Conservation (phyloP, 2,329 filamentous ascomycete genomes). For the Dryadomyces quercivorus region DNA sequence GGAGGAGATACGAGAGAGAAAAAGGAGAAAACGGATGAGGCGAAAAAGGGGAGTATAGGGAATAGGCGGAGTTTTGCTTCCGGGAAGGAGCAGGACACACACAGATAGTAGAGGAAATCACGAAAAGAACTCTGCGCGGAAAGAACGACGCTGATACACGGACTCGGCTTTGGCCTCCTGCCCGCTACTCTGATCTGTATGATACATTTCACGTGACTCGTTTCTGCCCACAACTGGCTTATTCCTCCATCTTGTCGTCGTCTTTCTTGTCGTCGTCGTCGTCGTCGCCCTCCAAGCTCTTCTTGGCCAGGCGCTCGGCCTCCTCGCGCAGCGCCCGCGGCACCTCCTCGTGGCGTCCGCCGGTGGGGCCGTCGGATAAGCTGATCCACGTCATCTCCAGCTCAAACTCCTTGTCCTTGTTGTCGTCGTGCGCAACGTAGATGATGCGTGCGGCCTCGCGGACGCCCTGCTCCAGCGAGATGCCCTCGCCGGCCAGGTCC, state of each 20-base stretch:
- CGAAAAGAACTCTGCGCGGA: too few species aligned
- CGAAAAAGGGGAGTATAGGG: not conserved
- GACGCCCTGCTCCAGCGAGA: constrained; percentile 76
- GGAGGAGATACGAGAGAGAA: not conserved
- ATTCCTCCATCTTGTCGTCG: constrained; percentile 85
- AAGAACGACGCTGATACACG: too few species aligned
- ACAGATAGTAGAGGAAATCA: not conserved
- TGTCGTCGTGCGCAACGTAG: constrained; percentile 94
- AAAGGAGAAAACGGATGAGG: not conserved
- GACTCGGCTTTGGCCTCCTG: too few species aligned
- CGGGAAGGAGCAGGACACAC: not conserved
- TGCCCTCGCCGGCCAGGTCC: constrained; percentile 63
- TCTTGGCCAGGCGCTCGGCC: constrained; percentile 86
- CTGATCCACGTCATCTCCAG: constrained; percentile 99
- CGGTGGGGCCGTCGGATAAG: constrained; percentile 69
- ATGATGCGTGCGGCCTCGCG: constrained; percentile 97
- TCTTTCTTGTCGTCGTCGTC: constrained; percentile 55
- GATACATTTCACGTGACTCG: not conserved
- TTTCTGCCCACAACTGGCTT: constrained; percentile 19
- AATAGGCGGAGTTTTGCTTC: not conserved
- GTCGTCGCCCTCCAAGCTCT: constrained; percentile 75
- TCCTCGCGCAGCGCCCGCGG: constrained; percentile 84
- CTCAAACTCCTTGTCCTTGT: constrained; percentile 99
- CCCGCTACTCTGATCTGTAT: too few species aligned
- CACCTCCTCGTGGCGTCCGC: constrained; percentile 86